Evolutionary conservation across 371 early-diverging fungal species (phyloP).

Genomic region (Mortierella sp.): DNA sequence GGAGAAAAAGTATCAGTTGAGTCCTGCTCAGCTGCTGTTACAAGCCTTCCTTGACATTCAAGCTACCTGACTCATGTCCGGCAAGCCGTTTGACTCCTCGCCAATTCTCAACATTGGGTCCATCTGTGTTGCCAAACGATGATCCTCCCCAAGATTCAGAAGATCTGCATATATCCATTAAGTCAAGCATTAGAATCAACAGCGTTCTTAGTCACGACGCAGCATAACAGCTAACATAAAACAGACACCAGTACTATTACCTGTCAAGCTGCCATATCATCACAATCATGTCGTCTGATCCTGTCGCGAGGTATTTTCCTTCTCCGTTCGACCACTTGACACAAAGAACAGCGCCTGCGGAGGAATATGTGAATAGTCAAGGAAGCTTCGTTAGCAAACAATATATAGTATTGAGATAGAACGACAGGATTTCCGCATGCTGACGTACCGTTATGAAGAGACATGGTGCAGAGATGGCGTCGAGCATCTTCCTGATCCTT

Average conservation of each 20-base stretch:
- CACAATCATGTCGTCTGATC: slow-evolving; percentile 90
- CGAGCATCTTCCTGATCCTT: slow-evolving; percentile 67
- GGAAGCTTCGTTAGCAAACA: background rate
- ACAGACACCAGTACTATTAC: no score
- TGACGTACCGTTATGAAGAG: slow-evolving; percentile 81
- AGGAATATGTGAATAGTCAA: background rate
- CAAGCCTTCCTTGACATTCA: no score
- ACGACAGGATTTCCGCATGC: background rate
- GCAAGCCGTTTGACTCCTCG: slow-evolving; percentile 81
- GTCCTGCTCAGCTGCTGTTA: background rate
- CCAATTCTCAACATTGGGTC: slow-evolving; percentile 81
- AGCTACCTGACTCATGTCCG: slow-evolving; percentile 90
- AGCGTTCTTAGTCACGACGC: no score
- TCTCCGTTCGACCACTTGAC: slow-evolving; percentile 85
- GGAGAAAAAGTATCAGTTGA: no score
- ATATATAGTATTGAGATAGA: background rate
- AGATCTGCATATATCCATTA: slow-evolving; percentile 34
- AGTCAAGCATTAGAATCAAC: no score
- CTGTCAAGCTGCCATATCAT: slow-evolving; percentile 91
- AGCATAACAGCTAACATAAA: no score
- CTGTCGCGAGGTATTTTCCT: slow-evolving; percentile 87
- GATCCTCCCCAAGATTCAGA: slow-evolving; percentile 58
- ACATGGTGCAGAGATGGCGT: slow-evolving; percentile 83
- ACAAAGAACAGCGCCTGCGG: slow-evolving; percentile 85
- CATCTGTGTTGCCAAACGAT: slow-evolving; percentile 68